Conservation (phyloP, 1,139 yeast genomes). For the Geotrichum fermentans region DNA sequence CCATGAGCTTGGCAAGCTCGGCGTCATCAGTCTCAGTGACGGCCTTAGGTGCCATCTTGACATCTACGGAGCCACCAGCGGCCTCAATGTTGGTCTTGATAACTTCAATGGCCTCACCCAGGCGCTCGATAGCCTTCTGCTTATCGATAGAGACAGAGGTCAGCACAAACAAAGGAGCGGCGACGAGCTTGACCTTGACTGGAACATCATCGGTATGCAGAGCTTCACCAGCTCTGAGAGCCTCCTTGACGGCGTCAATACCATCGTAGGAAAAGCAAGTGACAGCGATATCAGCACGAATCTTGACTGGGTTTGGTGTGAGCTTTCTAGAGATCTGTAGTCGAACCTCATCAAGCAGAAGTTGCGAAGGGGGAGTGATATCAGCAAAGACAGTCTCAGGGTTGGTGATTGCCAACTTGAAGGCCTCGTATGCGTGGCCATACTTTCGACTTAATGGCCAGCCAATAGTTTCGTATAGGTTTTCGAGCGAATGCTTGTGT, state of each 20-base stretch:
- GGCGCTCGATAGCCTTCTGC: slow-evolving; percentile 73
- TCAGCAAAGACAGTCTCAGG: slow-evolving; percentile 80
- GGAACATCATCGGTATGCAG: slow-evolving; percentile 75
- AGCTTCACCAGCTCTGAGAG: slow-evolving; percentile 81
- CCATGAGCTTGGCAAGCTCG: slow-evolving; percentile 90
- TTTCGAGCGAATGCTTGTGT: slow-evolving; percentile 80
- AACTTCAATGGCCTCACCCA: slow-evolving; percentile 73
- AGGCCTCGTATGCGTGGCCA: slow-evolving; percentile 97
- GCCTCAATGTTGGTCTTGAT: slow-evolving; percentile 64
- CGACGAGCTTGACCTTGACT: slow-evolving; percentile 89
- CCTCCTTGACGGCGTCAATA: slow-evolving; percentile 90
- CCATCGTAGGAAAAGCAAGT: slow-evolving; percentile 97
- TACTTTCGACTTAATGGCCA: slow-evolving; percentile 96
- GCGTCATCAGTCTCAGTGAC: slow-evolving; percentile 98
- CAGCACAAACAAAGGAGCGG: slow-evolving; percentile 93
- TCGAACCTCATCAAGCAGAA: slow-evolving; percentile 73
- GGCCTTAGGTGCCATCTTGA: slow-evolving; percentile 98
- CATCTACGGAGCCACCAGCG: slow-evolving; percentile 82
- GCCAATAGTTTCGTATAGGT: slow-evolving; percentile 79
- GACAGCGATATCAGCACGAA: slow-evolving; percentile 96
- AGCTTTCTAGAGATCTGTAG: slow-evolving; percentile 84
- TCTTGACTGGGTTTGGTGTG: slow-evolving; percentile 96
- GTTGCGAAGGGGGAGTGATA: slow-evolving; percentile 64
- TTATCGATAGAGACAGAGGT: slow-evolving; percentile 93
- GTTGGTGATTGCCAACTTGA: slow-evolving; percentile 91